Percentiles rank a stretch among this genome's conserved stretches.
Conservation (phyloP, 108 stramenopile species). For the Nitzschia sp. region DNA sequence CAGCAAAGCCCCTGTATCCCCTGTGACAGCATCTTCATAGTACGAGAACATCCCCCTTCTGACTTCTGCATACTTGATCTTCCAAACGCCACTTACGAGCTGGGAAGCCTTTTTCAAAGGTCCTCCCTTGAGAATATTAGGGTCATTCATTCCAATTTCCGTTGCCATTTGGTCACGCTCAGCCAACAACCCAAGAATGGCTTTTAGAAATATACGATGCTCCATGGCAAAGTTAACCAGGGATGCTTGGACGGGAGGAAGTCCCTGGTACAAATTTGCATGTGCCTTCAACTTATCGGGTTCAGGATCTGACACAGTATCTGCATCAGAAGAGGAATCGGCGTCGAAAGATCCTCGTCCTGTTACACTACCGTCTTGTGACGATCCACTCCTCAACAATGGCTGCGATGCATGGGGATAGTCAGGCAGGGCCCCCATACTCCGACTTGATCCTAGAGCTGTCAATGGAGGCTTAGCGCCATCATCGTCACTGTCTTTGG, state of each 20-base stretch:
- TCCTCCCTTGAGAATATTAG: slow-evolving; percentile 66
- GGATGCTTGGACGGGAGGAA: slow-evolving; percentile 9
- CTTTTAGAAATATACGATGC: slow-evolving; percentile 76
- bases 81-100: slow-evolving; percentile 75
- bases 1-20: slow-evolving; percentile 37
- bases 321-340: background rate
- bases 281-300: background rate
- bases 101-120: slow-evolving; percentile 77
- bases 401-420: too few species aligned
- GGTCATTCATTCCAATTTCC: slow-evolving; percentile 55
- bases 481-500: too few species aligned
- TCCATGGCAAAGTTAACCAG: slow-evolving; percentile 62
- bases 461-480: too few species aligned
- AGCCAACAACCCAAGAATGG: slow-evolving; percentile 58
- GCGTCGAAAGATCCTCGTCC: background rate
- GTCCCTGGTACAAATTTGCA: background rate
- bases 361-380: too few species aligned
- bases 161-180: slow-evolving; percentile 63
- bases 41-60: slow-evolving; percentile 74
- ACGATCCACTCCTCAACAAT: too few species aligned
- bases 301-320: background rate
- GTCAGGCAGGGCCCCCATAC: too few species aligned
- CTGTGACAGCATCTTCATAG: slow-evolving; percentile 50
- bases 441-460: too few species aligned
- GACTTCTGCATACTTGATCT: slow-evolving; percentile 77